Evolutionary conservation across 2,329 filamentous ascomycete species (phyloP), one percentile per base, ranked within the genome.

Genomic region (Pseudogymnoascus sp.): DNA sequence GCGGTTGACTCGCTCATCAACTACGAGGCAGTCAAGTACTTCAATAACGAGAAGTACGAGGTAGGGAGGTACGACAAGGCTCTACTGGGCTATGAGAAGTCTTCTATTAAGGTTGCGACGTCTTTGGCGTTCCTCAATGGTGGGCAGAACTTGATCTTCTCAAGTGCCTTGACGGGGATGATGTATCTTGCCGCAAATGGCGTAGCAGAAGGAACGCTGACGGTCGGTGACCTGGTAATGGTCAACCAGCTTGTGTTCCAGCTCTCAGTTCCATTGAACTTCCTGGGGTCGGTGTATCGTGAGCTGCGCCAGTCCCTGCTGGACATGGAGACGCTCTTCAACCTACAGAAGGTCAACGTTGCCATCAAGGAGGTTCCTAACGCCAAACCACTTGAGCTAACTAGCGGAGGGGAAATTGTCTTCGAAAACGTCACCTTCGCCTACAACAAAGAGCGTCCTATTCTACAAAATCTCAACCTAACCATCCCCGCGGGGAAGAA

Each of bases 221-320:
- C 93, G 0, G 92, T 99, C 12, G 94, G 94, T 62, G 95, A 99
- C 72, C 80, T 99, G 33, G 94, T 99, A 71, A 95, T 99, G 90
- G 91, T 99, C 67, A 99, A 99, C 74, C 94, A 97, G 78, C 86
- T 99, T 15, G 92, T 99, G 62, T 99, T 99, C 76, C 94, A 99
- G 75, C 86, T 99, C 5, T 97, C 91, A 0, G 91, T 99, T 3
- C 94, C 94, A 0, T 82, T 99, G 63, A 99, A 99, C 79, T 99
- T 99, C 75, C 80, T 99, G 3, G 94, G 94, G n/a, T 96, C 91
- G 12, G 93, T 99, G 11, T 99, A 99, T 73, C 88, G 94, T 68
- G 94, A 99, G 76, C 82, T 99, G 60, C 84, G 94, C 61, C 94
- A 99, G 76, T 96, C 91, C 20, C 80, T 99, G 47, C 80, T 99